These are phyloP conservation scores for Chamaenerion angustifolium DNA, from an alignment of 345 rosid species.

Conservation along the genomic window DNA sequence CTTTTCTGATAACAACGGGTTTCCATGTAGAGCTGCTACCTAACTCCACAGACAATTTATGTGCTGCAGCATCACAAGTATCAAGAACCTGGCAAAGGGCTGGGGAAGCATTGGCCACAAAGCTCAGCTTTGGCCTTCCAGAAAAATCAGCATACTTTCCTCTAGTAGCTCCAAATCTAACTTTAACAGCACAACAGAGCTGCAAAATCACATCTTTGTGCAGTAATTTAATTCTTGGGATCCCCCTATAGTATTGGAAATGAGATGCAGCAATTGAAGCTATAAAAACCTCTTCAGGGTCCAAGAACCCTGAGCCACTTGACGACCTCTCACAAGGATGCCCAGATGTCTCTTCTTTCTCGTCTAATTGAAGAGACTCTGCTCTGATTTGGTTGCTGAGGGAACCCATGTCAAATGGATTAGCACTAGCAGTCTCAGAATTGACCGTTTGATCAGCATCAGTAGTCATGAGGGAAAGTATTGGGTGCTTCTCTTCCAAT, in stretches of 20 bases:
- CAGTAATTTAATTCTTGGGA: constrained; percentile 30
- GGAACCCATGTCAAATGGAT: too few relatives aligned
- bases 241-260: constrained; percentile 39
- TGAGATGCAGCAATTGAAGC: constrained; percentile 31
- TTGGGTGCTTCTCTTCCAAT: constrained; percentile 24
- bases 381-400: too few relatives aligned
- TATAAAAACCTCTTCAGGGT: constrained; percentile 37
- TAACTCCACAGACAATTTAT: constrained; percentile 12
- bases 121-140: constrained; percentile 53
- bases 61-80: constrained; percentile 41
- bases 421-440: constrained; percentile 1
- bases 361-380: too few relatives aligned
- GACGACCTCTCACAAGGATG: constrained; percentile 20
- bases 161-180: constrained; percentile 43
- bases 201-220: constrained; percentile 34
- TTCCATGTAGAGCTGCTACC: constrained; percentile 46
- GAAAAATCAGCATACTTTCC: constrained; percentile 33
- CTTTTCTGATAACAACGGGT: constrained; percentile 24
- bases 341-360: constrained; percentile 30
- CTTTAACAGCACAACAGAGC: constrained; percentile 42
- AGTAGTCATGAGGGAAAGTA: constrained; percentile 20
- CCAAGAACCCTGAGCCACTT: constrained; percentile 23
- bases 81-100: constrained; percentile 41
- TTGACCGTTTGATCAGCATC: constrained; percentile 14
- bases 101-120: constrained; percentile 51